Base-by-base conservation (phyloP, 768 basidiomycete species). In the Galerina marginata region DNA sequence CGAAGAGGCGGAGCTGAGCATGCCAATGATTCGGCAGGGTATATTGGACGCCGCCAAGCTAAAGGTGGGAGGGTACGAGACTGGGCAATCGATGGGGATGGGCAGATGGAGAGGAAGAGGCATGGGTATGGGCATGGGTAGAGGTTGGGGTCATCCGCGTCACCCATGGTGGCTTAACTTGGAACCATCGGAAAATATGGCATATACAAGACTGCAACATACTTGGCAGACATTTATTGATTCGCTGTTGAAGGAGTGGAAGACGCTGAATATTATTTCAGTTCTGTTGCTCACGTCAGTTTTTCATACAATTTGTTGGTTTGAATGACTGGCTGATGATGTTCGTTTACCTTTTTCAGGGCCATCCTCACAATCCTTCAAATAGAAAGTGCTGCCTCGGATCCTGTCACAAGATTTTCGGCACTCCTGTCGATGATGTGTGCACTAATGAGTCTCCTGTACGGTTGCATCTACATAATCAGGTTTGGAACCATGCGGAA, bases 401-500 rank as follows among this genome's bases (percentile, higher is more conserved):
- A 87, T 61, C 83, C 85, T 1, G 54, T 87, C 14, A 82, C 80
- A 1, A 81, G 86, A 40, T 86, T 83, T 16, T 72, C 82, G 0
- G 83, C 85, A 1, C 75, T 88, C 14, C 72, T 84, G 36, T 87
- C 86, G 3, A 73, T 88, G 49, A 71, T 82, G 1, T 87, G 81
- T 37, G 86, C 86, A 2, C 65, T 88, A 39, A 79, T 86, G 77
- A 86, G 85, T 63, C 71, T 89, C 20, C 75, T 80, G 1, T 88
- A 78, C 60, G 86, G 87, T 0, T 86, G 87, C 63, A 73, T 86
- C 25, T 89, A 83, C 65, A 88, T 86, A 26, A 72, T 88, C n/a
- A 78, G 86, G 23, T 90, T 90, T 60, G 82, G 81, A 2, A 82
- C 79, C 0, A 90, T 90, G 88, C 78, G 82, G n/a, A 86, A 79